Base-by-base conservation (phyloP, 2,329 filamentous ascomycete species). In the Exophiala mesophila region DNA sequence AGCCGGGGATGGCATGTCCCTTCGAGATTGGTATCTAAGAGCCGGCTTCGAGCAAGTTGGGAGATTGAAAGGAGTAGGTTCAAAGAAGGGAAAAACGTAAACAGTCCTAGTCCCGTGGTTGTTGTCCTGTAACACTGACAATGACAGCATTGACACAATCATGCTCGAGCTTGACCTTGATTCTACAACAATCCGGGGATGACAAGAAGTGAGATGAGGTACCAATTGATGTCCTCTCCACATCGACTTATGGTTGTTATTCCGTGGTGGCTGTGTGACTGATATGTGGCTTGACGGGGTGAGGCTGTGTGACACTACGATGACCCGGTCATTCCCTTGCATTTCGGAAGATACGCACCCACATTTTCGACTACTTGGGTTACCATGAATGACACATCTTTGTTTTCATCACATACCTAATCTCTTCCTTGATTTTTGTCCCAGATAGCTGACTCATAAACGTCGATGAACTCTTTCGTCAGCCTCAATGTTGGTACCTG, bases 21-120 rank as follows among this genome's bases (percentile, higher is more conserved):
- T 68, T 30, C 54, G 61, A 41, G 58, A 59, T 35, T 68, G 62
- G 59, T 69, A 66, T 43, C 37, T 31, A 15, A 51, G 57, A 34
- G 58, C 61, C 42, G 65, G 66, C 0, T 68, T 68, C 51, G 53
- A 61, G 18, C 56, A 67, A 42, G 55, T 59, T 2, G 66, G 64
- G 15, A 58, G 63, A 37, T 44, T 69, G 45, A 57, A 63, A 31
- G 57, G 57, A 4, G 60, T 66, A 16, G 65, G 64, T 3, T 59
- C 55, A 39, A 69, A 69, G 45, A 59, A 58, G 41, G 62, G 59
- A 5, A 47, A 54, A 35, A 64, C 61, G 65, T 67, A 46, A 54
- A 60, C 55, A 17, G 15, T 24, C 10, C 26, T 26, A 13, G 16
- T 15, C 12, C n/a, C 6, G 15, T 12, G 16, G 17, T 18, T 16